Conservation (phyloP, 1,139 yeast genomes). For the Spencermartinsiella ligniputridi region DNA sequence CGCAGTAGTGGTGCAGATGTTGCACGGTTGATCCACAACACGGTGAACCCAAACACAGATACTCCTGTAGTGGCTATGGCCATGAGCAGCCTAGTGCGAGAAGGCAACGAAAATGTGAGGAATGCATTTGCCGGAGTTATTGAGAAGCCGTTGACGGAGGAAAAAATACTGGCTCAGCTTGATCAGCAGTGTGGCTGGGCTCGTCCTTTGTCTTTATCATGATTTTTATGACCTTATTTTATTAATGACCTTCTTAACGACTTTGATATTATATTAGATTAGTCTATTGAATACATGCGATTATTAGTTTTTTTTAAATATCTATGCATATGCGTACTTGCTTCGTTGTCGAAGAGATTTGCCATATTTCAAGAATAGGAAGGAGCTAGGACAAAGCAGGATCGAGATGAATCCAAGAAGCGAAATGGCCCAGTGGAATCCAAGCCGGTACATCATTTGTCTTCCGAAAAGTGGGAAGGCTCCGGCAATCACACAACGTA, state of each 20-base stretch:
- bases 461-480: constrained; percentile 66
- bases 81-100: constrained; percentile 52
- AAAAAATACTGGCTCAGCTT: constrained; percentile 38
- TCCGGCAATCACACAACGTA: constrained; percentile 58
- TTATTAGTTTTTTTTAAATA: too few relatives aligned
- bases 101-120: constrained; percentile 41
- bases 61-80: constrained; percentile 82
- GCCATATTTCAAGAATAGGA: constrained; percentile 33
- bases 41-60: constrained; percentile 66
- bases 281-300: too few relatives aligned
- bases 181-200: constrained; percentile 31
- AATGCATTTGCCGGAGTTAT: constrained; percentile 64
- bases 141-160: constrained; percentile 65
- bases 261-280: not conserved
- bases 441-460: constrained; percentile 49
- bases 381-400: constrained; percentile 21
- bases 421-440: constrained; percentile 56
- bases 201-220: constrained; percentile 12
- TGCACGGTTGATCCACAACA: constrained; percentile 68
- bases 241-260: not conserved
- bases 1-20: constrained; percentile 70
- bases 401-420: constrained; percentile 38
- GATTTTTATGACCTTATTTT: not conserved
- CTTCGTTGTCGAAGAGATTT: constrained; percentile 12
- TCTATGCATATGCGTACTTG: constrained; percentile 4